Evolutionary conservation across 1,284 basidiomycete species (phyloP).

Genomic region (Ceratobasidium theobromae): DNA sequence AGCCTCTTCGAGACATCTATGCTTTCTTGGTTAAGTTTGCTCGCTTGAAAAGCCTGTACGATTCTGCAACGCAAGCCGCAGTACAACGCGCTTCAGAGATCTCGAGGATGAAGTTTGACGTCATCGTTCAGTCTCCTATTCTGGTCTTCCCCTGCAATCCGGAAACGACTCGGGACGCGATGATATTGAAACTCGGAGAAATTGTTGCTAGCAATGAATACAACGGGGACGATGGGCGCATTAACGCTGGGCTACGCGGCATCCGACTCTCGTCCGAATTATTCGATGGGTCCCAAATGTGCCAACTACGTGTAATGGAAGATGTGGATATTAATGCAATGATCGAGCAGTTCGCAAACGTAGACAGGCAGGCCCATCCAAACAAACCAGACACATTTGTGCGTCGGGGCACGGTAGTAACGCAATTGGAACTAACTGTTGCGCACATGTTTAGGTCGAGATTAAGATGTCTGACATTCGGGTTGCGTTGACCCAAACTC

Average conservation of each 20-base stretch:
- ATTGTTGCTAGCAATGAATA: constrained; percentile 83
- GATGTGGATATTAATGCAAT: constrained; percentile 82
- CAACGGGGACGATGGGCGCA: constrained; percentile 61
- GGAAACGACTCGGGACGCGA: constrained; percentile 61
- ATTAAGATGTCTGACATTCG: constrained; percentile 89
- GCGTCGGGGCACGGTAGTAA: constrained; percentile 41
- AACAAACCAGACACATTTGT: constrained; percentile 31
- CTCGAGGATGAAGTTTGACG: constrained; percentile 83
- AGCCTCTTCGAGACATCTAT: constrained; percentile 84
- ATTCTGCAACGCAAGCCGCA: constrained; percentile 91
- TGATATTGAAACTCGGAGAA: constrained; percentile 87
- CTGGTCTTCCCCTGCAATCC: constrained; percentile 83
- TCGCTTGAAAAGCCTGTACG: constrained; percentile 90
- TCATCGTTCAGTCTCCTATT: constrained; percentile 92
- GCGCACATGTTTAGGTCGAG: constrained; percentile 52
- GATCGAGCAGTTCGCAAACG: constrained; percentile 59
- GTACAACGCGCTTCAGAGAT: constrained; percentile 89
- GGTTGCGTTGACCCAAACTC: constrained; percentile 85
- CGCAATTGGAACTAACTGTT: background rate
- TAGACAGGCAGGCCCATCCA: constrained; percentile 46
- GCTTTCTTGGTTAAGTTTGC: constrained; percentile 86
- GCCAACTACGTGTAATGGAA: constrained; percentile 84
- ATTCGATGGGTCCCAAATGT: constrained; percentile 51
- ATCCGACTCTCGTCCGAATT: constrained; percentile 81
- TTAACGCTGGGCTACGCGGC: constrained; percentile 79